Evolutionary conservation across 2,329 filamentous ascomycete genomes (phyloP), one percentile per base, ranked within the genome.

Genomic region (Sphaerulina musiva): DNA sequence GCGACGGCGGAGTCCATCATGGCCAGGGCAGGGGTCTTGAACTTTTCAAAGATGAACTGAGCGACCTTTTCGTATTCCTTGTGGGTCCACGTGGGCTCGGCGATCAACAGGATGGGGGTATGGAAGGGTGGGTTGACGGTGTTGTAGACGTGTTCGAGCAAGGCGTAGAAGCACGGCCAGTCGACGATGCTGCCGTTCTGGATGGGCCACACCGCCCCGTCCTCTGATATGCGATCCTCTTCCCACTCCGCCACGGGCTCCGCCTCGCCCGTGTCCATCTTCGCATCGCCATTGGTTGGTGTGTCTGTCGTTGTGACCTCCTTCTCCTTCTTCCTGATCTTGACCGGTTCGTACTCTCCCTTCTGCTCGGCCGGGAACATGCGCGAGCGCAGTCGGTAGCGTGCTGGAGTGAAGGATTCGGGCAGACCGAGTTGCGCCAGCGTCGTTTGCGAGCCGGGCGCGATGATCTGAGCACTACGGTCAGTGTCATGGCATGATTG

Each of bases 41-140:
- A 95, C 73, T 93, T 95, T 73, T 98, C 93, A 66, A 98, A 98
- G 60, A 97, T 83, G 76, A 95, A 98, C 59, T 93, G 89, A 11
- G 91, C 87, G 61, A 98, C 85, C 39, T 81, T 81, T 72, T 97
- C 92, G 68, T 86, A 86, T 70, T 96, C 90, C 58, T 86, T 85
- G 7, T 87, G 83, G 3, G 89, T 90, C 92, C 93, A 98, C 62
- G 85, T 85, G 3, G 93, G 91, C 63, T 95, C 88, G 6, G 87
- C 82, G 72, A 97, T 86, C 59, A 98, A 82, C 70, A 97, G 80
- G 60, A 98, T 89, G 1, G 93, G 91, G 0, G 92, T 96, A 74
- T 96, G 93, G 69, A 95, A 93, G 2, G 89, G 89, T 26, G 89
- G 90, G 57, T 89, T 93, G 56, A 98, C 81, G 46, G 87, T 82